These are phyloP conservation scores for Neurospora intermedia DNA, from an alignment of 495 filamentous ascomycete species.

Conservation along the genomic window DNA sequence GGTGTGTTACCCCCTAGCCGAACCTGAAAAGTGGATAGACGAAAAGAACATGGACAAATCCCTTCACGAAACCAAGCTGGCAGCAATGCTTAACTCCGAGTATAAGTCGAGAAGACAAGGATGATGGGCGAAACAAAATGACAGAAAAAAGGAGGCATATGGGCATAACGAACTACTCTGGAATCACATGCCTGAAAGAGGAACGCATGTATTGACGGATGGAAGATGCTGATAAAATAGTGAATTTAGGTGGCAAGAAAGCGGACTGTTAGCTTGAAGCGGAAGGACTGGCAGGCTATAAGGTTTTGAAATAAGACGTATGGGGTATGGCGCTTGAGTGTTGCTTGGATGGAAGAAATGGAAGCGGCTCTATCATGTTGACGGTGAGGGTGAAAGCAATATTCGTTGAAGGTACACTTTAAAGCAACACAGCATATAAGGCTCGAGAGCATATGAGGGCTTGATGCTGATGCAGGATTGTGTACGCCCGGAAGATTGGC, in stretches of 20 bases:
- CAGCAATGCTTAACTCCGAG: background rate
- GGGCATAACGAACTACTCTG: background rate
- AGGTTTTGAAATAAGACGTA: background rate
- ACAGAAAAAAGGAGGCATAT: background rate
- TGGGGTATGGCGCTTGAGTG: background rate
- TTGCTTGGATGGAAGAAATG: background rate
- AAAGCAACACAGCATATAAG: background rate
- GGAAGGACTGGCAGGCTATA: background rate
- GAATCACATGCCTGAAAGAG: background rate
- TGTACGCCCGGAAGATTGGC: background rate
- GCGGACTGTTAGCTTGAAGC: background rate
- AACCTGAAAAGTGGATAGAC: background rate
- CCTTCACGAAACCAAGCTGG: background rate
- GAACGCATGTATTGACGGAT: background rate
- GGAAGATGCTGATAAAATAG: background rate
- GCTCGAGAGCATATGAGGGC: background rate
- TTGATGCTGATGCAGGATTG: background rate
- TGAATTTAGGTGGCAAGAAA: background rate
- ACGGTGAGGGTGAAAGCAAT: background rate
- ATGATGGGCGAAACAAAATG: background rate
- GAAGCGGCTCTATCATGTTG: background rate
- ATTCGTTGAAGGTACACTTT: background rate
- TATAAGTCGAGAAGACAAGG: background rate
- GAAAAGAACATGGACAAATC: background rate
- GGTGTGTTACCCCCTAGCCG: background rate